These are phyloP conservation scores for Aspergillus haitiensis DNA, from an alignment of 495 filamentous ascomycete species.

Conservation along the genomic window DNA sequence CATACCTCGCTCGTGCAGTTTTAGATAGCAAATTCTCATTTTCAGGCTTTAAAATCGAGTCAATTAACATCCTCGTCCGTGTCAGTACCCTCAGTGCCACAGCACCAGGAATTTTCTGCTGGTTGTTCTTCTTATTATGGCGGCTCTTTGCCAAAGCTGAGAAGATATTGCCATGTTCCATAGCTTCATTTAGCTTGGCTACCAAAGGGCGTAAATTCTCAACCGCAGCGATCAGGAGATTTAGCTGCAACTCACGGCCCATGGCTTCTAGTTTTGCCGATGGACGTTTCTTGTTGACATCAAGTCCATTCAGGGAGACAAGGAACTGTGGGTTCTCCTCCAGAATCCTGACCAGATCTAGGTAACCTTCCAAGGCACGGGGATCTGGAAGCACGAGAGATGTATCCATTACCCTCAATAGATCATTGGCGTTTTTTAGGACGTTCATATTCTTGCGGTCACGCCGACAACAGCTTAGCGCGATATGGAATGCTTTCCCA, in stretches of 20 bases:
- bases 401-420: conserved; percentile 58
- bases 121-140: background rate
- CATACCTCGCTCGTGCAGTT: conserved; percentile 25
- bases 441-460: conserved; percentile 69
- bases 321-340: conserved; percentile 35
- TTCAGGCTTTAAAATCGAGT: conserved; percentile 30
- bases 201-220: conserved; percentile 32
- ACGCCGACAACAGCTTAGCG: conserved; percentile 64
- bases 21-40: conserved; percentile 32
- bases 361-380: conserved; percentile 34
- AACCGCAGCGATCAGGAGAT: conserved; percentile 29
- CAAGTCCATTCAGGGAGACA: conserved; percentile 30
- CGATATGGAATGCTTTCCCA: conserved; percentile 65
- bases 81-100: conserved; percentile 30
- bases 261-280: conserved; percentile 22
- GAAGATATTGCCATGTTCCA: conserved; percentile 15
- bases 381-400: conserved; percentile 37
- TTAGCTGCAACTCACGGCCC: conserved; percentile 32
- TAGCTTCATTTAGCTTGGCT: conserved; percentile 32
- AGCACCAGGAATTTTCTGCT: conserved; percentile 17
- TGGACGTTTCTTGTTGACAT: conserved; percentile 15
- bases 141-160: background rate
- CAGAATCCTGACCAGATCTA: conserved; percentile 28
- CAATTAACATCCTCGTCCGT: conserved; percentile 31
- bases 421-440: conserved; percentile 54